Evolutionary conservation across 2,329 filamentous ascomycete species (phyloP).

Genomic region (Phyllosticta citribraziliensis): DNA sequence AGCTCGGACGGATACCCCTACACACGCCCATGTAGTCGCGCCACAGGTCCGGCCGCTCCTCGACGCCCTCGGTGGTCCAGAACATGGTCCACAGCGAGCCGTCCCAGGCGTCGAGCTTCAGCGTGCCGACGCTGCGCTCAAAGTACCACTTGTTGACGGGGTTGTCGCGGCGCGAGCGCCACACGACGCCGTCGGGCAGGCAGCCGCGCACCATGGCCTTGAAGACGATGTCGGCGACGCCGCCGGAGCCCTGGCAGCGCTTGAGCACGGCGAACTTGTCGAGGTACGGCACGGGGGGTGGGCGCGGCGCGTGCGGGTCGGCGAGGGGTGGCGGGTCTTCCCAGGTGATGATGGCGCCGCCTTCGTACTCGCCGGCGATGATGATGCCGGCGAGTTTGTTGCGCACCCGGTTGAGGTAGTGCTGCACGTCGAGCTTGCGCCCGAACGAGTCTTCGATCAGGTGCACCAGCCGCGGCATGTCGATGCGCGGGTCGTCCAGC

Average conservation of each 20-base stretch:
- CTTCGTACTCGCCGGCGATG: constrained; percentile 93
- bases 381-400: constrained; percentile 81
- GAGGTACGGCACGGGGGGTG: constrained; percentile 72
- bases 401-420: constrained; percentile 75
- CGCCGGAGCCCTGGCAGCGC: constrained; percentile 77
- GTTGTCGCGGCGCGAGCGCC: constrained; percentile 82
- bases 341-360: constrained; percentile 91
- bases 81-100: constrained; percentile 96
- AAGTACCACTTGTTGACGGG: constrained; percentile 99
- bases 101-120: constrained; percentile 52
- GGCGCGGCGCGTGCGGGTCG: constrained; percentile 36
- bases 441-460: constrained; percentile 92
- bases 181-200: constrained; percentile 82
- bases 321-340: constrained; percentile 52
- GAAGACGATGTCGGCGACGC: constrained; percentile 92
- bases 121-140: constrained; percentile 73
- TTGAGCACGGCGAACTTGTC: constrained; percentile 96
- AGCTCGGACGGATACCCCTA: constrained; percentile 37
- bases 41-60: constrained; percentile 28
- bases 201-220: constrained; percentile 88
- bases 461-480: constrained; percentile 71
- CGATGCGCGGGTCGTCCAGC: constrained; percentile 70
- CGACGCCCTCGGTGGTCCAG: constrained; percentile 68
- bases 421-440: constrained; percentile 68
- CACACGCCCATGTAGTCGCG: constrained; percentile 42